These are phyloP conservation scores for Xylariaceae sp. DNA, from an alignment of 2,329 filamentous ascomycete genomes.

Conservation along the genomic window DNA sequence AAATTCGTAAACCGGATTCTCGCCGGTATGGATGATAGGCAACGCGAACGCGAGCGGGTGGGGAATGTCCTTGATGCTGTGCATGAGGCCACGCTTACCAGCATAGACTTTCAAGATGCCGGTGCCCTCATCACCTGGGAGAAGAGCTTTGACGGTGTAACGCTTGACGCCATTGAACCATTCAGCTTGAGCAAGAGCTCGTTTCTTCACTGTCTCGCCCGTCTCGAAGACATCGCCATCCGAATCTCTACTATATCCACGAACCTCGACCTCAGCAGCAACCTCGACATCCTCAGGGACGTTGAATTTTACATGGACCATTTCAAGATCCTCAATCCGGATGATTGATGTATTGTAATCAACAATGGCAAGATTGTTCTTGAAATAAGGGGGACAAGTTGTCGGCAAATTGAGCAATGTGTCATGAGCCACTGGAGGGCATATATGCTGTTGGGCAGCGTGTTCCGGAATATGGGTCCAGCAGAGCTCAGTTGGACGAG, in stretches of 20 bases:
- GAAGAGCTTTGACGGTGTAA: constrained; percentile 86
- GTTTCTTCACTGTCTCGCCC: constrained; percentile 79
- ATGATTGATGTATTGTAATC: constrained; percentile 88
- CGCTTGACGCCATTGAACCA: constrained; percentile 86
- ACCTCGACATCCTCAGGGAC: constrained; percentile 89
- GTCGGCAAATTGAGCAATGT: constrained; percentile 82
- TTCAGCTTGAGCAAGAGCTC: constrained; percentile 83
- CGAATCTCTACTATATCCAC: constrained; percentile 71
- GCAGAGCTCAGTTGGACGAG: constrained; percentile 82
- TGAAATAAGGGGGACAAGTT: constrained; percentile 84
- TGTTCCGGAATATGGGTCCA: constrained; percentile 93
- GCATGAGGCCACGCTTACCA: constrained; percentile 92
- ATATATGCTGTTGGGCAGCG: constrained; percentile 86
- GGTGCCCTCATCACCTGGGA: constrained; percentile 88
- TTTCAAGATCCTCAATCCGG: constrained; percentile 85
- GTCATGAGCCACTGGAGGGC: constrained; percentile 81
- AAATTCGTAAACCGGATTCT: constrained; percentile 93
- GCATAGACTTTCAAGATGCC: constrained; percentile 89
- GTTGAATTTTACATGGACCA: constrained; percentile 83
- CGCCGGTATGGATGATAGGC: constrained; percentile 85
- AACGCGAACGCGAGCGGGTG: constrained; percentile 85
- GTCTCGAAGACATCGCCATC: constrained; percentile 95
- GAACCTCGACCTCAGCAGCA: constrained; percentile 85
- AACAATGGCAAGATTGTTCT: constrained; percentile 70
- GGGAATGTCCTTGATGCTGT: constrained; percentile 93